Conservation (phyloP, 169 alveolate species). For the Cryptosporidium baileyi region DNA sequence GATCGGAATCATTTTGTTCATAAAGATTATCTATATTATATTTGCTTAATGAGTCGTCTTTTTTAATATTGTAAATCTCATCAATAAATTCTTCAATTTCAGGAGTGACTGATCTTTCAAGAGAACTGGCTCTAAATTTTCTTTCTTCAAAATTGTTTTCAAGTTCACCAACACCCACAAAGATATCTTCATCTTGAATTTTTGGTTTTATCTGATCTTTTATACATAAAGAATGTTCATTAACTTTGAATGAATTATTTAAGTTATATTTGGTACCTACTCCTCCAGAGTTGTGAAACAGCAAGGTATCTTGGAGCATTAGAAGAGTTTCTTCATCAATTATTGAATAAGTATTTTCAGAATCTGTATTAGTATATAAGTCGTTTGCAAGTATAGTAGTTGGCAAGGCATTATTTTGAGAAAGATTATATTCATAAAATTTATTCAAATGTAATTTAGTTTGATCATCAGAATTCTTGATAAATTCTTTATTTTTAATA, state of each 20-base stretch:
- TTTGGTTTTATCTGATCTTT: too few relatives aligned
- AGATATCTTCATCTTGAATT: slow-evolving; percentile 60
- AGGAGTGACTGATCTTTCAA: slow-evolving; percentile 41
- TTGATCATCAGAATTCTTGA: too few relatives aligned
- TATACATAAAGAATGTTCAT: too few relatives aligned
- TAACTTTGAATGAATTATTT: too few relatives aligned
- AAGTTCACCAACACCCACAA: slow-evolving; percentile 13
- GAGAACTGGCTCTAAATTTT: not conserved
- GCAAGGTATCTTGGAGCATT: slow-evolving; percentile 12
- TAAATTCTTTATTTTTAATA: too few relatives aligned
- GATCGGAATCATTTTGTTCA: not conserved
- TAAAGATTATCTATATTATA: not conserved
- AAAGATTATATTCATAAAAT: too few relatives aligned
- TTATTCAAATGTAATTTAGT: too few relatives aligned
- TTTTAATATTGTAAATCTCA: not conserved
- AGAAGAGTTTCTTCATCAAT: slow-evolving; percentile 1
- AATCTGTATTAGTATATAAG: too few relatives aligned
- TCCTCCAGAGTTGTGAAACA: not conserved
- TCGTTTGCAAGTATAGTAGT: too few relatives aligned
- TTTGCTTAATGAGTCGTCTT: not conserved
- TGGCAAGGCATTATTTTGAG: too few relatives aligned
- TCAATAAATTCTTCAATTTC: slow-evolving; percentile 16
- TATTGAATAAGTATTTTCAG: not conserved
- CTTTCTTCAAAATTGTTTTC: not conserved
- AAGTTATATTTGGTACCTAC: not conserved